A percentile compares a stretch with the other conserved stretches of the same genome.
Evolutionary conservation across 306 rosid species (phyloP).

Genomic region (Alnus glutinosa): DNA sequence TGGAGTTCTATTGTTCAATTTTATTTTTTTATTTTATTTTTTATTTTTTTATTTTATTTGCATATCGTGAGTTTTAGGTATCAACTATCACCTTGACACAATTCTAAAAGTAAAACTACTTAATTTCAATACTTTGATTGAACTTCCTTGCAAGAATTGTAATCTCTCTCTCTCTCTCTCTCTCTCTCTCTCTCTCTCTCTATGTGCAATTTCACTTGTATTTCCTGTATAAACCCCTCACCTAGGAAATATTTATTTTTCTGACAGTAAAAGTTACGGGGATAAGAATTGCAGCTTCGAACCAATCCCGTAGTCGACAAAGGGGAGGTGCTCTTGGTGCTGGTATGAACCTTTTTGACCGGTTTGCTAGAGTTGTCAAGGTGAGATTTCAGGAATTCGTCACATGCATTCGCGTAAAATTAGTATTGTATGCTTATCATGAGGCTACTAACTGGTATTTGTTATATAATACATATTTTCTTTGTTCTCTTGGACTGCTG

Average conservation of each 20-base stretch:
- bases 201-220: neutral
- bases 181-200: no score
- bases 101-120: neutral
- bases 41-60: neutral
- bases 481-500: no score
- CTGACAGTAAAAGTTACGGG: slow-evolving; percentile 47
- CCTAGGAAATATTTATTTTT: neutral
- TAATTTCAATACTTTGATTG: neutral
- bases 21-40: no score
- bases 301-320: slow-evolving; percentile 32
- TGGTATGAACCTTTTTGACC: slow-evolving; percentile 81
- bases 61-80: neutral
- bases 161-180: neutral
- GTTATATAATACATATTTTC: neutral
- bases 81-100: neutral
- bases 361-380: slow-evolving; percentile 88
- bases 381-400: slow-evolving; percentile 39
- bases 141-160: neutral
- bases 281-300: slow-evolving; percentile 42
- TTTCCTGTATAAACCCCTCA: neutral
- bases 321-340: slow-evolving; percentile 78
- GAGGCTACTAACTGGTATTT: slow-evolving; percentile 15
- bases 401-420: neutral
- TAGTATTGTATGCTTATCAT: slow-evolving; percentile 30
- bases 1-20: neutral